Evolutionary conservation across 306 rosid species (phyloP), one percentile per base, ranked within the genome.

Genomic region (Echinosophora koreensis): DNA sequence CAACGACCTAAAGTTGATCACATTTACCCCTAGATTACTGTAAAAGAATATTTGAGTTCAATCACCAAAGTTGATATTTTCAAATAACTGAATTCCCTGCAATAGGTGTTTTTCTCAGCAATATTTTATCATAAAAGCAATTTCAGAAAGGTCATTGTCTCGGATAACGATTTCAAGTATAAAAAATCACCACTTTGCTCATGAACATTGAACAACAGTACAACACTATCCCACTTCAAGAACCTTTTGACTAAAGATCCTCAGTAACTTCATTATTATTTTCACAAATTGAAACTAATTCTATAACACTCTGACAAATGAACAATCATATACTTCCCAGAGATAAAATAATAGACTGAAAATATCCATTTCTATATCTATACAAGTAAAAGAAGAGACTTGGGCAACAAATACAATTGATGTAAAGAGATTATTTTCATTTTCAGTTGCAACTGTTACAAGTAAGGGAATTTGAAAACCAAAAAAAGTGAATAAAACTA

Each of bases 361-460:
- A 54, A 38, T 15, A 80, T 73, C 27, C 5, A 66, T 11, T 68
- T 17, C 42, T 81, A 66, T n/a, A 30, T 42, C 7, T 17, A 61
- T 50, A 54, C 16, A 67, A 51, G 38, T 5, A 57, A 58, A 38
- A 81, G 22, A 65, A 17, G 18, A 39, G 66, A 50, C 41, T 12
- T 3, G 55, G 47, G 56, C 32, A 77, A 46, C 66, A 81, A 54
- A 47, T 77, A 39, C 28, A 62, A 13, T 38, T 32, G 22, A 17
- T 46, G 58, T 55, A 75, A 77, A 6, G 51, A 51, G 77, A 78
- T 8, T 41, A 47, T 78, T 86, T 84, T 84, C 88, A 74, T 79
- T 81, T 79, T 78, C 79, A 66, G 22, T 82, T 76, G 73, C 73
- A 82, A 71, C 42, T 71, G 65, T 70, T 76, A 84, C 86, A 85